These are phyloP conservation scores for Hordeum pubiflorum DNA, from an alignment of 202 grass and related monocot genomes.

Conservation along the genomic window DNA sequence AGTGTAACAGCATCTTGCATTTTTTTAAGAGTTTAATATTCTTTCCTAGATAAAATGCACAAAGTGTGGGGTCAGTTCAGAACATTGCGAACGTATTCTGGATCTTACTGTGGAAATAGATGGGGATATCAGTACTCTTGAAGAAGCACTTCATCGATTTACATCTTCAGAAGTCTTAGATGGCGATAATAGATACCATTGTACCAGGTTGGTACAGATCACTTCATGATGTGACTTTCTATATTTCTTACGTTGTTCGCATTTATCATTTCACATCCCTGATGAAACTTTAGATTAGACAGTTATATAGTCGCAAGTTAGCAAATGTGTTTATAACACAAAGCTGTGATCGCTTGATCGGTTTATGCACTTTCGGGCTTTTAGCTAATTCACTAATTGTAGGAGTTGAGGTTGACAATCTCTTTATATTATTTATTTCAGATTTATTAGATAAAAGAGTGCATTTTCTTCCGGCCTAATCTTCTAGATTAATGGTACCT, in stretches of 20 bases:
- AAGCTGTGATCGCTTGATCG: neutral
- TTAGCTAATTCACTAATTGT: neutral
- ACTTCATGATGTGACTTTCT: neutral
- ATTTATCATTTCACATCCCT: neutral
- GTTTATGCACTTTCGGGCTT: neutral
- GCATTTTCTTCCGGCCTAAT: neutral
- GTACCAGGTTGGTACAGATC: constrained; percentile 49
- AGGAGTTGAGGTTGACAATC: constrained; percentile 3
- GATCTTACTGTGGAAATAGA: constrained; percentile 89
- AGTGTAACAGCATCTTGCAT: constrained; percentile 6
- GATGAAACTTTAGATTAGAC: neutral
- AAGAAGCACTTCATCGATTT: constrained; percentile 72
- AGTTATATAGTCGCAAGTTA: neutral
- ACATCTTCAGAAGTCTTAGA: constrained; percentile 82
- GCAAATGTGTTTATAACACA: constrained; percentile 10
- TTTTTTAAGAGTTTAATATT: constrained; percentile 14
- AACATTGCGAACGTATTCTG: constrained; percentile 59
- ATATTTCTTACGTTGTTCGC: neutral
- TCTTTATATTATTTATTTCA: neutral
- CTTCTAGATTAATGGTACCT: neutral
- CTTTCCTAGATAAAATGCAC: constrained; percentile 74
- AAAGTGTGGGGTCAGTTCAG: constrained; percentile 63
- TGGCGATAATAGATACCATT: constrained; percentile 81
- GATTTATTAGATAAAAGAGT: constrained; percentile 3
- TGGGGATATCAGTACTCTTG: constrained; percentile 67